Conservation (phyloP, 331 rosid genomes). For the Quercus tomentella region DNA sequence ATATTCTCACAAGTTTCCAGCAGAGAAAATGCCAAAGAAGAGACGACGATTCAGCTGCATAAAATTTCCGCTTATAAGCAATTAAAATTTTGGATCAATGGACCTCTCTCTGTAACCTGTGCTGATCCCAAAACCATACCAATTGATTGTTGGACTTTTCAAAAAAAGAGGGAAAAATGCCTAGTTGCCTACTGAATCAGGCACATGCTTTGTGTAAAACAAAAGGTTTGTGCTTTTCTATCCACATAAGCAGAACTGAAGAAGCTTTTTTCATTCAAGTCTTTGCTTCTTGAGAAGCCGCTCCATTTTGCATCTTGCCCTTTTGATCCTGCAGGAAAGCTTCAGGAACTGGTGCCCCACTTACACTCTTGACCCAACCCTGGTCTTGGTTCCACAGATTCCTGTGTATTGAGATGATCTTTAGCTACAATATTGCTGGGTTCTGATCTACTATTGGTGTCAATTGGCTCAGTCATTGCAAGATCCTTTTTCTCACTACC, state of each 20-base stretch:
- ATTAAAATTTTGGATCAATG: background rate
- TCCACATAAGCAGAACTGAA: slow-evolving; percentile 10
- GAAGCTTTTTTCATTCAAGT: slow-evolving; percentile 15
- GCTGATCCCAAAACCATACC: background rate
- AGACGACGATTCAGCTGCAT: slow-evolving; percentile 37
- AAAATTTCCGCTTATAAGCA: background rate
- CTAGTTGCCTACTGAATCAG: background rate
- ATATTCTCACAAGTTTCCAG: background rate
- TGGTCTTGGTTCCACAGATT: slow-evolving; percentile 23
- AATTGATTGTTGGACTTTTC: background rate
- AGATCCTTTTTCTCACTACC: slow-evolving; percentile 24
- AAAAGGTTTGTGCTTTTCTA: background rate
- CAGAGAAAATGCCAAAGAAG: background rate
- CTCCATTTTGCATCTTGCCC: slow-evolving; percentile 29
- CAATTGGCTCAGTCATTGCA: slow-evolving; percentile 23
- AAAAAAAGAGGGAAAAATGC: background rate
- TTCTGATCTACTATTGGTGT: slow-evolving; percentile 13
- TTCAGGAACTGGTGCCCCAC: slow-evolving; percentile 19
- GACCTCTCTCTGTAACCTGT: background rate
- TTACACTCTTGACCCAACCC: slow-evolving; percentile 17
- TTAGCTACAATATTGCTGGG: slow-evolving; percentile 25
- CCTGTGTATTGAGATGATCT: slow-evolving; percentile 25
- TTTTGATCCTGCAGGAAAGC: slow-evolving; percentile 30
- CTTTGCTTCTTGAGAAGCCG: slow-evolving; percentile 27
- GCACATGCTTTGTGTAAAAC: background rate